Evolutionary conservation across 2,329 filamentous ascomycete genomes (phyloP).

Genomic region (Paraconiothyrium brasiliense): DNA sequence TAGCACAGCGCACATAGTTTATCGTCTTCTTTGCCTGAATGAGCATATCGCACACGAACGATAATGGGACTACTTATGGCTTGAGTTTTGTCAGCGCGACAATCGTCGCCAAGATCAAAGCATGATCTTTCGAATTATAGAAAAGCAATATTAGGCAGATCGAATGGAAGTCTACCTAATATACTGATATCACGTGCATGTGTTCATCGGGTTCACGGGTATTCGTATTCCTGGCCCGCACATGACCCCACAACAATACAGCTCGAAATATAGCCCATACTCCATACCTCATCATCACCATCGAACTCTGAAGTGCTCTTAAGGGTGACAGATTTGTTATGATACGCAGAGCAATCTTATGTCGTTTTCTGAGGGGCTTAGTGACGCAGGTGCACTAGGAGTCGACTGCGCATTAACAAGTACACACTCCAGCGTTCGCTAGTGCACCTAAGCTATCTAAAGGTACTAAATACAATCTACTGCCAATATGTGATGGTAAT

Average conservation of each 20-base stretch:
- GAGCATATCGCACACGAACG: too few relatives aligned
- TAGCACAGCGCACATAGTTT: too few relatives aligned
- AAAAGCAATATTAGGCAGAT: not conserved
- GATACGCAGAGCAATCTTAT: not conserved
- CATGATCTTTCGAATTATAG: too few relatives aligned
- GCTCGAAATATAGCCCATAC: not conserved
- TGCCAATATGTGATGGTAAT: too few relatives aligned
- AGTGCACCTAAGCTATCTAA: too few relatives aligned
- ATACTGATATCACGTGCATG: not conserved
- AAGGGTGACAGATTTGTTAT: not conserved
- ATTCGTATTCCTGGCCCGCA: not conserved
- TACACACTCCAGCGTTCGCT: too few relatives aligned
- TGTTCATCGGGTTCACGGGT: not conserved
- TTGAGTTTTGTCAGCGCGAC: too few relatives aligned
- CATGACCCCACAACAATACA: not conserved
- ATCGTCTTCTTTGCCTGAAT: too few relatives aligned
- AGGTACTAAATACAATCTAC: too few relatives aligned
- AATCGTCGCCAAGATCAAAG: too few relatives aligned
- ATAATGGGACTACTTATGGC: too few relatives aligned
- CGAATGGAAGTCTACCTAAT: not conserved
- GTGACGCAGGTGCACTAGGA: not conserved
- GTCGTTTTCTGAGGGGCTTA: not conserved
- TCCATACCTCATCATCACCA: not conserved
- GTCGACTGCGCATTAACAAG: too few relatives aligned
- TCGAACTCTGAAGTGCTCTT: not conserved